Conservation (phyloP, 768 basidiomycete species). For the Mycena rebaudengoi region DNA sequence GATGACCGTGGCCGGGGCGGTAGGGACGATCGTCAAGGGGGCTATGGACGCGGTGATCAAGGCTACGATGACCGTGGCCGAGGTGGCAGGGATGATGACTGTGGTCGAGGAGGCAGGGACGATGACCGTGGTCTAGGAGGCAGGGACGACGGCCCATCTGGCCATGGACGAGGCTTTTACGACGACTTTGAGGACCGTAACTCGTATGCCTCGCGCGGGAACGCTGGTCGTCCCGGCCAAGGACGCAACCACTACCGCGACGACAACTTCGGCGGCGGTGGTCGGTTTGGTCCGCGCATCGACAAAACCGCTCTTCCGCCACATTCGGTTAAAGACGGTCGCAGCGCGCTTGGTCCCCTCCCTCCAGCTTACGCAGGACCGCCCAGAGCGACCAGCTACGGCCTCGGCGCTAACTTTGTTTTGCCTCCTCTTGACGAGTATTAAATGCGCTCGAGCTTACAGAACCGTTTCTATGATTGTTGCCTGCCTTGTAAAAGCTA, state of each 20-base stretch:
- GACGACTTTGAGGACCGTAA: not conserved
- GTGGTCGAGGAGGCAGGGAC: not conserved
- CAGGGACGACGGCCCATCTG: not conserved
- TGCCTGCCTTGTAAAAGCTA: slow-evolving; percentile 3
- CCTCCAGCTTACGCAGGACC: slow-evolving; percentile 11
- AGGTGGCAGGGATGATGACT: not conserved
- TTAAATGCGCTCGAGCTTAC: not conserved
- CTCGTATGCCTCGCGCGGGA: not conserved
- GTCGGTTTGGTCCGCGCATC: too few species aligned
- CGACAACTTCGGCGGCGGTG: too few species aligned
- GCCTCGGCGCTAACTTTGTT: not conserved
- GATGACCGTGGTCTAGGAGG: not conserved
- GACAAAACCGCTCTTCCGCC: too few species aligned
- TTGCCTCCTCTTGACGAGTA: slow-evolving; percentile 8
- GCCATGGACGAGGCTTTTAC: not conserved
- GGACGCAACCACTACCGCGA: too few species aligned
- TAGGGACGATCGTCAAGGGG: not conserved
- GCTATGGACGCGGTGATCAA: not conserved
- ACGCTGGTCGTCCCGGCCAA: too few species aligned
- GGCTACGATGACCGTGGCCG: not conserved
- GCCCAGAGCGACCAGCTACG: slow-evolving; percentile 16
- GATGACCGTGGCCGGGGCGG: not conserved
- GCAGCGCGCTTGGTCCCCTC: slow-evolving; percentile 8
- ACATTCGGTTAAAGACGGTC: slow-evolving; percentile 7
- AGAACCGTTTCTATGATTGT: slow-evolving; percentile 4